phyloP scores from a whole-genome alignment of 2,329 filamentous ascomycete species.

The Dothiorella sarmentorum region DNA sequence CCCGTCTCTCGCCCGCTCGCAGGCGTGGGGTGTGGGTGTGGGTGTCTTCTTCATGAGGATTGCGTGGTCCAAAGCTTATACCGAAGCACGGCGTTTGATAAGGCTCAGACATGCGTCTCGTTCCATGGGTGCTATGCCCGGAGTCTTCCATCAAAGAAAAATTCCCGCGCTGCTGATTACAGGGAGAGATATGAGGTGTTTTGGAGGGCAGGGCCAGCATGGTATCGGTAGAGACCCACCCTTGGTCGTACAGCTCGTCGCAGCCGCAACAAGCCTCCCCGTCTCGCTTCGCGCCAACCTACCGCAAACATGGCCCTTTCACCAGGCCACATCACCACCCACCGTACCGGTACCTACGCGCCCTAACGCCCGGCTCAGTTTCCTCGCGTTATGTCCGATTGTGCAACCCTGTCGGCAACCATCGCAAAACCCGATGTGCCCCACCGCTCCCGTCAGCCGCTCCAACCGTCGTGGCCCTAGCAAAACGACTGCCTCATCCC shows the following conservation, averaged over 20 bases:
- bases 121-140: neutral
- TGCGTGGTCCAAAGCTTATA: neutral
- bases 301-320: neutral
- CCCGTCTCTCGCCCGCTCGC: neutral
- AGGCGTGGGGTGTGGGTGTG: slow-evolving; percentile 10
- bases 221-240: neutral
- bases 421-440: neutral
- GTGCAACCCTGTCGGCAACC: neutral
- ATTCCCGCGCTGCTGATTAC: slow-evolving; percentile 1
- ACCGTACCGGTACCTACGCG: neutral
- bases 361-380: slow-evolving; percentile 8
- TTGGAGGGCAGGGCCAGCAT: neutral
- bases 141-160: slow-evolving; percentile 2
- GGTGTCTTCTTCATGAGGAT: no score
- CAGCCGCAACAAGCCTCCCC: neutral
- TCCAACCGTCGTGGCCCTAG: neutral
- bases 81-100: neutral
- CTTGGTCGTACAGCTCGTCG: neutral
- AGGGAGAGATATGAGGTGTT: neutral
- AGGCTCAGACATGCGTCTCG: neutral
- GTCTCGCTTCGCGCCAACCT: neutral
- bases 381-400: neutral
- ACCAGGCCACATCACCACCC: neutral
- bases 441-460: neutral
- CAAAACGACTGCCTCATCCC: neutral